phyloP scores from a whole-genome alignment of 768 basidiomycete species.

The Leccinum broughii region DNA sequence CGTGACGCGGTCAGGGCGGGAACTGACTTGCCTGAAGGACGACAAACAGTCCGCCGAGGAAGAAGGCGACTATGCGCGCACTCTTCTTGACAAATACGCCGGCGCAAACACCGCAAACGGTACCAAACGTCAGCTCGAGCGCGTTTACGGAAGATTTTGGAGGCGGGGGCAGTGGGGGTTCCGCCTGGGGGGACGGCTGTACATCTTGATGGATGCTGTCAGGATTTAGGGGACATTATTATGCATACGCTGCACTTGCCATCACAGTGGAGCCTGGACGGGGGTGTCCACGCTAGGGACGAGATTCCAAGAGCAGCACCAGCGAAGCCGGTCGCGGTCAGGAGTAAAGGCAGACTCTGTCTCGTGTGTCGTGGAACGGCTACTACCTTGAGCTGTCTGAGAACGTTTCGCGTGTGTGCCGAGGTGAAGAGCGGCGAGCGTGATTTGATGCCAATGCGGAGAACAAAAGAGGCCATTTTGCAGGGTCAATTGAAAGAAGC shows the following conservation, averaged over 20 bases:
- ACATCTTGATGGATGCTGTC: constrained; percentile 13
- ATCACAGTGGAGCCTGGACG: constrained; percentile 50
- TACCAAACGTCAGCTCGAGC: constrained; percentile 86
- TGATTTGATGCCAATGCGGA: constrained; percentile 23
- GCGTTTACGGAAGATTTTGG: constrained; percentile 75
- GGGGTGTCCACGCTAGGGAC: constrained; percentile 27
- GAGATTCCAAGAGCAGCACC: constrained; percentile 49
- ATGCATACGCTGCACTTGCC: constrained; percentile 35
- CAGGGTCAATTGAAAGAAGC: not conserved
- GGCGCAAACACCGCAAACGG: constrained; percentile 83
- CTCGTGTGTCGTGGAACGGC: constrained; percentile 6
- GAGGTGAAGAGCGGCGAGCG: not conserved
- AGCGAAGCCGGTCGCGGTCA: constrained; percentile 37
- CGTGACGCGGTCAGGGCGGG: not conserved
- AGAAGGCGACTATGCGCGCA: constrained; percentile 77
- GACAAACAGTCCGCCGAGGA: constrained; percentile 89
- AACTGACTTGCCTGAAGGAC: constrained; percentile 71
- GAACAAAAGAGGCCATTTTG: constrained; percentile 14
- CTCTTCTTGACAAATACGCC: constrained; percentile 97
- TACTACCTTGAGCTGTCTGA: not conserved
- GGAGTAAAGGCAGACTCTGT: constrained; percentile 16
- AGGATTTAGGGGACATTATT: not conserved
- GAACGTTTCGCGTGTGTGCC: constrained; percentile 4
- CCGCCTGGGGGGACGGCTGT: constrained; percentile 9
- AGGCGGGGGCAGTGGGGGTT: constrained; percentile 39